These are phyloP conservation scores for Gynochthodes officinalis DNA, from an alignment of 257 asterid species.

Conservation along the genomic window DNA sequence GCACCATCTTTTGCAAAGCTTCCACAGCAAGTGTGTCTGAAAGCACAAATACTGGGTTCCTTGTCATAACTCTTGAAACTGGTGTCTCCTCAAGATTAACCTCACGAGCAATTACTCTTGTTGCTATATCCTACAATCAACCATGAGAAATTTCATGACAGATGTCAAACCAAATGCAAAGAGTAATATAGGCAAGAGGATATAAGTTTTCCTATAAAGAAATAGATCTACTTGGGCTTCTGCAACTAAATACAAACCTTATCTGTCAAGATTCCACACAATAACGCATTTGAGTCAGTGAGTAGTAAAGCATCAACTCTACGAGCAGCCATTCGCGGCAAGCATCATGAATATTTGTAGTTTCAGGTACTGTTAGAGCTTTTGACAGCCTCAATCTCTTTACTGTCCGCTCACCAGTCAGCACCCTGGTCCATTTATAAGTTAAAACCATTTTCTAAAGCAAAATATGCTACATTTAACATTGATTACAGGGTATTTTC, in stretches of 20 bases:
- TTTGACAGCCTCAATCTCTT: slow-evolving; percentile 83
- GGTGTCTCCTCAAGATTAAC: slow-evolving; percentile 75
- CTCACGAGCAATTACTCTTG: slow-evolving; percentile 83
- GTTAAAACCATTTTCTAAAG: slow-evolving; percentile 15
- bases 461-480: neutral
- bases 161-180: neutral
- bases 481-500: slow-evolving; percentile 1
- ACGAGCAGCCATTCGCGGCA: slow-evolving; percentile 92
- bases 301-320: slow-evolving; percentile 88
- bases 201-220: neutral
- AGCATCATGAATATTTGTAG: slow-evolving; percentile 78
- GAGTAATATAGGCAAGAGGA: slow-evolving; percentile 3
- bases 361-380: slow-evolving; percentile 88
- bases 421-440: slow-evolving; percentile 53
- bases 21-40: slow-evolving; percentile 98
- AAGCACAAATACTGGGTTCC: slow-evolving; percentile 90
- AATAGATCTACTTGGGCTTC: neutral
- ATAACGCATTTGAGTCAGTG: slow-evolving; percentile 90
- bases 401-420: slow-evolving; percentile 89
- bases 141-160: neutral
- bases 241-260: slow-evolving; percentile 47
- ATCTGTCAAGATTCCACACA: slow-evolving; percentile 95
- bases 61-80: slow-evolving; percentile 94
- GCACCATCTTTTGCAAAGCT: slow-evolving; percentile 99
- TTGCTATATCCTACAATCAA: slow-evolving; percentile 67